A percentile compares a stretch with the other conserved stretches of the same genome.
phyloP scores from a whole-genome alignment of 768 basidiomycete genomes.

The Kwoniella mangroviensis region DNA sequence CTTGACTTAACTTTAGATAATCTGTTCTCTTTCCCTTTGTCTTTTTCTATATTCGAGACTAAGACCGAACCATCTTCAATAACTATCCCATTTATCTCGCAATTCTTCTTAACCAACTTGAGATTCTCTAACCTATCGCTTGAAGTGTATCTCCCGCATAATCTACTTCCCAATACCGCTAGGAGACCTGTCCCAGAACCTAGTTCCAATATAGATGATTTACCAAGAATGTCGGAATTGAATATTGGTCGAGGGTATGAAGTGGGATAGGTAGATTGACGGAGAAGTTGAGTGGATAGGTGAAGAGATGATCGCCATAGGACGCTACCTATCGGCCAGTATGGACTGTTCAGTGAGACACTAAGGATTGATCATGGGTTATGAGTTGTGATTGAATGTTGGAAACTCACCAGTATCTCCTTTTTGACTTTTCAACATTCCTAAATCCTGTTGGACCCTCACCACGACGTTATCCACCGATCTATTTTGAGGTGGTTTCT shows the following conservation, averaged over 20 bases:
- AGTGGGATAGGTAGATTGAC: conserved; percentile 38
- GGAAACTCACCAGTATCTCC: conserved; percentile 53
- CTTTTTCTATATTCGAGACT: not conserved
- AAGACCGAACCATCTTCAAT: not conserved
- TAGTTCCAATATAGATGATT: conserved; percentile 48
- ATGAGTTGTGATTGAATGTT: too few relatives aligned
- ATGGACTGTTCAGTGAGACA: too few relatives aligned
- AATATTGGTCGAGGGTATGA: conserved; percentile 27
- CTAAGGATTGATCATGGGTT: too few relatives aligned
- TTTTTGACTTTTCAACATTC: conserved; percentile 45
- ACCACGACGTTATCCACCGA: conserved; percentile 30
- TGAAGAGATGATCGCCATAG: conserved; percentile 54
- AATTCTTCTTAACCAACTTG: conserved; percentile 46
- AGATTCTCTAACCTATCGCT: conserved; percentile 54
- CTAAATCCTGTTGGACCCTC: conserved; percentile 51
- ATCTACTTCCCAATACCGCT: conserved; percentile 38
- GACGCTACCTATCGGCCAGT: conserved; percentile 44
- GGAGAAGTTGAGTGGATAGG: conserved; percentile 44
- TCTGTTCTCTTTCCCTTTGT: not conserved
- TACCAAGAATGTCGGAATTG: conserved; percentile 5
- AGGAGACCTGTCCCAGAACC: conserved; percentile 55
- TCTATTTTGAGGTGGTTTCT: not conserved
- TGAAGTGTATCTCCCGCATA: conserved; percentile 42
- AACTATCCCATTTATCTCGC: conserved; percentile 39
- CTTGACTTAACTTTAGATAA: not conserved